Percentiles rank a stretch among this genome's conserved stretches.
Conservation (phyloP, 441 rosid species). For the Theobroma grandiflorum region DNA sequence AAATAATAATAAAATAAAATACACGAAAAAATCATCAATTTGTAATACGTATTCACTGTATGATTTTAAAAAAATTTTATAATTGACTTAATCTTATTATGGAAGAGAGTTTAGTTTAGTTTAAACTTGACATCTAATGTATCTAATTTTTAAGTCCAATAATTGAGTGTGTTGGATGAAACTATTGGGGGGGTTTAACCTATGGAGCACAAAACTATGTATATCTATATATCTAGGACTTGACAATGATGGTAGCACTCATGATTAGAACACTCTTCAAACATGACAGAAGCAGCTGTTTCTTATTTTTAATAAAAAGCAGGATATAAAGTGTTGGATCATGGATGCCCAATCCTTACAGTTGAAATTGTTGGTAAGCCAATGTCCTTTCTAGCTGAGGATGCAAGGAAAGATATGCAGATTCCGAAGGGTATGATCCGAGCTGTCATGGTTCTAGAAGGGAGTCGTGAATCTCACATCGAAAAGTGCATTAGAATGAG, state of each 20-base stretch:
- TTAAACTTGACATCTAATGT: neutral
- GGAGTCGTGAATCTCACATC: too few species aligned
- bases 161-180: neutral
- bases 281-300: conserved; percentile 2
- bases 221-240: neutral
- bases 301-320: neutral
- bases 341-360: conserved; percentile 21
- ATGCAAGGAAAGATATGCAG: conserved; percentile 11
- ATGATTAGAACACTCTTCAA: conserved; percentile 15
- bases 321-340: conserved; percentile 17
- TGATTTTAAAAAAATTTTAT: neutral
- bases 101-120: neutral
- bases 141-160: neutral
- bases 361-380: neutral
- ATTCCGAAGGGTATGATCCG: neutral
- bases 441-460: too few species aligned
- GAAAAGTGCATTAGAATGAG: too few species aligned
- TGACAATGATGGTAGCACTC: neutral
- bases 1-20: too few species aligned
- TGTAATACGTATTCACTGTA: too few species aligned
- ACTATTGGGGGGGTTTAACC: neutral
- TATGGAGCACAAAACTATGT: neutral
- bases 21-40: too few species aligned
- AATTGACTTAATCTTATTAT: neutral
- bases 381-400: neutral